Base-by-base conservation (phyloP, 225 moss, liverwort and hornwort genomes). In the Takakia lepidozioides region DNA sequence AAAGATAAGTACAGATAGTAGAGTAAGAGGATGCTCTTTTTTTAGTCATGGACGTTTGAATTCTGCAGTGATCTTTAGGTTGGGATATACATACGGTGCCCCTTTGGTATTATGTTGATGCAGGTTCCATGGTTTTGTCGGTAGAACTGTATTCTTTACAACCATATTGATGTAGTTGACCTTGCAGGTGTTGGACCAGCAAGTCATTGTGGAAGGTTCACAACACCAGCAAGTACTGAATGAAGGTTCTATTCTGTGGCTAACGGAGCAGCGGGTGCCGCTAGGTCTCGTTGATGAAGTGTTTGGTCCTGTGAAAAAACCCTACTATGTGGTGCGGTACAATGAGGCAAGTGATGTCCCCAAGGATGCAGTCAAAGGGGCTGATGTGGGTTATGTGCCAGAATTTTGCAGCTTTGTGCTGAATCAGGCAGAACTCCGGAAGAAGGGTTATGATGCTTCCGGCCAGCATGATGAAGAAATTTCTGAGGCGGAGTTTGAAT, bases 251-350 rank as follows among this genome's bases (percentile, higher is more conserved):
- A 78, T 95, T 62, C 36, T 95, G 45, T 95, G 95, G 90, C 84
- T 95, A 25, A 77, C 82, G 54, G 84, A 82, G 32, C 66, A 76
- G 19, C 82, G 87, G 55, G 56, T 66, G 35, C 84, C 95, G 11
- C 77, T 95, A 6, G 95, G 95, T 28, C 63, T n/a, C n/a, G n/a
- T n/a, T n/a, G n/a, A n/a, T n/a, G n/a, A n/a, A n/a, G n/a, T n/a
- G n/a, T n/a, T n/a, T 82, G 95, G 95, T 35, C 95, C 95, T 11
- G 90, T 95, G 11, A 95, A 80, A 65, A 90, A 80, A 49, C 90
- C 95, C 47, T 95, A 74, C 51, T 95, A 95, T 57, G 54, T 87
- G 27, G 37, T 95, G 25, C 77, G 90, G 13, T 95, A 76, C 64
- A 95, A 95, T 55, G 80, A 78, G 56, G 49, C 59, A 29, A 57